Evolutionary conservation across 257 asterid species (phyloP).

Genomic region (Fraxinus pennsylvanica): DNA sequence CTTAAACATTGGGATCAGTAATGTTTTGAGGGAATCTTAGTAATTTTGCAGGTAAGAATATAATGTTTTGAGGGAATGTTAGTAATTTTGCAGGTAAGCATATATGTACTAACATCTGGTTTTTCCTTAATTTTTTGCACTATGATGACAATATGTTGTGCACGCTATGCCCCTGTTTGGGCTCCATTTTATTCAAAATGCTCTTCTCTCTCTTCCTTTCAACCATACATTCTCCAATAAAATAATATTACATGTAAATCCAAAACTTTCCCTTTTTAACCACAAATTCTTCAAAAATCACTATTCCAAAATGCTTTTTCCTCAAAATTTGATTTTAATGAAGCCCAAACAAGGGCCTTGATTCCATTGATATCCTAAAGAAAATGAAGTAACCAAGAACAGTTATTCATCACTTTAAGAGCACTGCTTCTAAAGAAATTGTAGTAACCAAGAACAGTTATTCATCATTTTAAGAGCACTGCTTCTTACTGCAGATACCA

Average conservation of each 20-base stretch:
- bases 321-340: too few species aligned
- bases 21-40: background rate
- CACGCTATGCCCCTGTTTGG: background rate
- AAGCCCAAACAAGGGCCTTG: background rate
- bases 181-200: too few species aligned
- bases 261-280: too few species aligned
- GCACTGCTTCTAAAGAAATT: background rate
- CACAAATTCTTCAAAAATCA: too few species aligned
- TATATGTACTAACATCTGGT: background rate
- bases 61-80: background rate
- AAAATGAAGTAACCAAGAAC: background rate
- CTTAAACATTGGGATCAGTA: background rate
- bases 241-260: too few species aligned
- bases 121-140: background rate
- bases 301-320: too few species aligned
- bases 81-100: background rate
- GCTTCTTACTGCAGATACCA: background rate
- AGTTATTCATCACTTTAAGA: background rate
- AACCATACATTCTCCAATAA: too few species aligned
- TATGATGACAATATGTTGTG: background rate
- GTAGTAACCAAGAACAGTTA: background rate
- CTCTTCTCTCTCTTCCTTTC: too few species aligned
- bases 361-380: constrained; percentile 9
- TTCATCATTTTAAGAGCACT: background rate
- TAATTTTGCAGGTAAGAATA: background rate